Conservation (phyloP, 2,329 filamentous ascomycete genomes). For the Stachybotrys elegans region DNA sequence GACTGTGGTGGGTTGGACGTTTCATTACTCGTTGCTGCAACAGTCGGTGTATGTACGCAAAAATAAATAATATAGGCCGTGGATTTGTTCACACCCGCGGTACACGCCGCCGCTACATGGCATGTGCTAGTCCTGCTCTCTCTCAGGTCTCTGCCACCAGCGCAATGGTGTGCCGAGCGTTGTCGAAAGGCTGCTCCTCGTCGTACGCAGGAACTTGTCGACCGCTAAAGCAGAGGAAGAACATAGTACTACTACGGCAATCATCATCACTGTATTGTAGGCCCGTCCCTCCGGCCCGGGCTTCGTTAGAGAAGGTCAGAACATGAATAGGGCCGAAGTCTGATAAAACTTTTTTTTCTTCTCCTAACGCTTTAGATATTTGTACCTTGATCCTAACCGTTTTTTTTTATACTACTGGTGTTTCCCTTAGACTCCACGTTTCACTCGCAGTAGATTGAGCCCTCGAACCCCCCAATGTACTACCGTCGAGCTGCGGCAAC, state of each 20-base stretch:
- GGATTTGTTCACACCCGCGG: no score
- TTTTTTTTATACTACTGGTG: constrained; percentile 16
- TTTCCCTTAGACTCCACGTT: constrained; percentile 12
- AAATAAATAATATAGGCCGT: no score
- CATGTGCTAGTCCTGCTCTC: no score
- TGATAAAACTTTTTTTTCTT: constrained; percentile 17
- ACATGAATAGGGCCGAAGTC: constrained; percentile 15
- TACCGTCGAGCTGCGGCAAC: constrained; percentile 16
- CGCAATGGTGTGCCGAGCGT: constrained; percentile 10
- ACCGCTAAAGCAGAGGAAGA: constrained; percentile 11
- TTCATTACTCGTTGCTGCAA: no score
- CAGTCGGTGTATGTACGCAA: no score
- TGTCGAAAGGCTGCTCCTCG: constrained; percentile 9
- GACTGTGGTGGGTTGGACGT: no score
- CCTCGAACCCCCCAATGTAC: constrained; percentile 13
- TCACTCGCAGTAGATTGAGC: constrained; percentile 12
- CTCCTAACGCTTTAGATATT: constrained; percentile 14
- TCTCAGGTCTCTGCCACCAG: constrained; percentile 9
- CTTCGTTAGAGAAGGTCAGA: constrained; percentile 15
- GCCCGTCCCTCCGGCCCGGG: constrained; percentile 12
- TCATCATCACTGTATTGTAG: constrained; percentile 12
- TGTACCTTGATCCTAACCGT: constrained; percentile 13
- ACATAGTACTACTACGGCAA: constrained; percentile 12
- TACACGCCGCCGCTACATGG: no score
- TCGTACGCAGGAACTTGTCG: constrained; percentile 10